A percentile compares a stretch with the other conserved stretches of the same genome.
Conservation (phyloP, 306 rosid genomes). For the Spatholobus suberectus region DNA sequence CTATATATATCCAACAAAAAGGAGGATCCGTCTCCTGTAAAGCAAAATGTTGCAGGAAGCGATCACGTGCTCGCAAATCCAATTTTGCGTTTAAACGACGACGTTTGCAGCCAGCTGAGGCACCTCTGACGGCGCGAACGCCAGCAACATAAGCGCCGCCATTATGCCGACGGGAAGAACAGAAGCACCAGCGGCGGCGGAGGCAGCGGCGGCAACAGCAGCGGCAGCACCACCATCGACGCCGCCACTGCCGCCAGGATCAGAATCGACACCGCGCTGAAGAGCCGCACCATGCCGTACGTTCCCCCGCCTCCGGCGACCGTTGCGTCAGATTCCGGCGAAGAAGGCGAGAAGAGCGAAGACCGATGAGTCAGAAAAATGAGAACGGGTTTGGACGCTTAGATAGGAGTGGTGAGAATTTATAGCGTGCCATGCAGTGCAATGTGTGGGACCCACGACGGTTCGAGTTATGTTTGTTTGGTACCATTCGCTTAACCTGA, state of each 20-base stretch:
- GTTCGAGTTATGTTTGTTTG: neutral
- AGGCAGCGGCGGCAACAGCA: constrained; percentile 72
- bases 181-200: constrained; percentile 74
- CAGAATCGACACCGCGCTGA: constrained; percentile 47
- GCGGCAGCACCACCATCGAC: constrained; percentile 65
- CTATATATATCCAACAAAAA: neutral
- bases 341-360: neutral
- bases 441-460: neutral
- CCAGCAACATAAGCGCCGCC: constrained; percentile 69
- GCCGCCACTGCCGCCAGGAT: constrained; percentile 49
- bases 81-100: constrained; percentile 15
- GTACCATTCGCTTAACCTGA: neutral
- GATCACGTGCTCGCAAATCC: neutral
- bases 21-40: too few species aligned
- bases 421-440: neutral
- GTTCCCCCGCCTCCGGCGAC: neutral
- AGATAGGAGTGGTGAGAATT: neutral
- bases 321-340: neutral
- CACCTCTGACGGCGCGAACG: constrained; percentile 49
- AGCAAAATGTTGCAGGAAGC: neutral
- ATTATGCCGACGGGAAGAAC: constrained; percentile 67
- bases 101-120: neutral
- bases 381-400: neutral
- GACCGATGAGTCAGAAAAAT: neutral
- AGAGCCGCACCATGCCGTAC: constrained; percentile 50